phyloP scores from a whole-genome alignment of 192 early-diverging fungal genomes.

The Obelidium mucronatum region DNA sequence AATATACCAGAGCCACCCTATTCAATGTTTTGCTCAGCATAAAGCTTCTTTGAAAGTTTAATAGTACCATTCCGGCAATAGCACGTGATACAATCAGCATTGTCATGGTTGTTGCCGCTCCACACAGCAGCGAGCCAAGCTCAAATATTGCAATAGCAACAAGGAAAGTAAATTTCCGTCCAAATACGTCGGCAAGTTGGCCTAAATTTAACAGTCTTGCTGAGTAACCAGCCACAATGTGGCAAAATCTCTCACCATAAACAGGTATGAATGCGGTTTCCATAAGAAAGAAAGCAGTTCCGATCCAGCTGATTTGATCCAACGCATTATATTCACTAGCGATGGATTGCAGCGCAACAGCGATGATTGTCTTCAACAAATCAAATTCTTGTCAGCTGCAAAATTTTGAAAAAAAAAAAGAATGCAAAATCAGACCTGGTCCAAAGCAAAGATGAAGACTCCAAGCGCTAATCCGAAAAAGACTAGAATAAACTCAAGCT shows the following conservation, averaged over 20 bases:
- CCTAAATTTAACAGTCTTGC: no score
- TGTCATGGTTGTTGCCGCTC: constrained; percentile 64
- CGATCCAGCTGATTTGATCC: constrained; percentile 76
- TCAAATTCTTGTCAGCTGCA: no score
- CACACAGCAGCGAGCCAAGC: constrained; percentile 79
- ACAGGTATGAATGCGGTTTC: constrained; percentile 69
- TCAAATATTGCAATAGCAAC: constrained; percentile 76
- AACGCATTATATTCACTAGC: constrained; percentile 56
- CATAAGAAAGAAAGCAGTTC: constrained; percentile 70
- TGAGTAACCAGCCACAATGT: constrained; percentile 68
- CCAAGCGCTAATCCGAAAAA: constrained; percentile 43
- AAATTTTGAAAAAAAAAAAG: background rate
- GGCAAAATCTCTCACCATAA: constrained; percentile 44
- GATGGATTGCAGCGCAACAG: constrained; percentile 73
- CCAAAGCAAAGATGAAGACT: constrained; percentile 51
- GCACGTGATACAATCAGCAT: constrained; percentile 77
- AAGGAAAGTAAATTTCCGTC: constrained; percentile 73
- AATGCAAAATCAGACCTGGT: constrained; percentile 33
- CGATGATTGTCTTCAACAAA: constrained; percentile 64
- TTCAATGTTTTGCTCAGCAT: no score
- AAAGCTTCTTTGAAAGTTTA: no score
- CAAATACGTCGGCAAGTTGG: constrained; percentile 89
- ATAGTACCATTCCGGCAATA: constrained; percentile 72
- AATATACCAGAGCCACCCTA: constrained; percentile 80
- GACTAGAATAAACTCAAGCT: constrained; percentile 27